phyloP scores from a whole-genome alignment of 2,329 filamentous ascomycete species.

The Trichoderma hamatum region DNA sequence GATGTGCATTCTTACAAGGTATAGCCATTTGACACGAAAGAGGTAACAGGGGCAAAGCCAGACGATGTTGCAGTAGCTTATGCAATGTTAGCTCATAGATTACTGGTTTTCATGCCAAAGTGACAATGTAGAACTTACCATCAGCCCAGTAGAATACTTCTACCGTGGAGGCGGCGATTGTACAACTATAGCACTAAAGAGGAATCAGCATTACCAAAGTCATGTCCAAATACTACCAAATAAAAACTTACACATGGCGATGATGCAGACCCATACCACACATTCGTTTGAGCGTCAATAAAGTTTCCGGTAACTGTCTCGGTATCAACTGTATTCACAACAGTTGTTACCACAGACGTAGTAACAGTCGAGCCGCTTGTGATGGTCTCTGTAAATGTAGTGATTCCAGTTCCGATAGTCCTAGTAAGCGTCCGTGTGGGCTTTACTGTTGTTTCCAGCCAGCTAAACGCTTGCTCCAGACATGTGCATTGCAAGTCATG shows the following conservation, averaged over 20 bases:
- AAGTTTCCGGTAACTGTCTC: constrained; percentile 19
- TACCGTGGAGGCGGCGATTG: constrained; percentile 21
- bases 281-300: background rate
- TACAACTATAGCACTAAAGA: constrained; percentile 25
- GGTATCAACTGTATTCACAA: background rate
- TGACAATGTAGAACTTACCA: background rate
- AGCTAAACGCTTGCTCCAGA: constrained; percentile 7
- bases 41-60: background rate
- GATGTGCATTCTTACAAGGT: constrained; percentile 10
- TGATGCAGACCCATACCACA: constrained; percentile 22
- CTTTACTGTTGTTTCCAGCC: constrained; percentile 7
- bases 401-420: constrained; percentile 18
- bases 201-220: background rate
- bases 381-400: background rate
- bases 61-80: constrained; percentile 1
- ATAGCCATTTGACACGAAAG: constrained; percentile 19
- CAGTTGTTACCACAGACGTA: background rate
- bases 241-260: constrained; percentile 22
- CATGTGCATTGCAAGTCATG: constrained; percentile 23
- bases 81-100: background rate
- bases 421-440: constrained; percentile 9
- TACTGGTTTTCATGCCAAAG: background rate
- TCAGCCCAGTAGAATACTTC: constrained; percentile 23
- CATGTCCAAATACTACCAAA: background rate
- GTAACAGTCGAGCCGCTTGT: background rate